Evolutionary conservation across 768 basidiomycete species (phyloP).

Genomic region (Trametes elegans): DNA sequence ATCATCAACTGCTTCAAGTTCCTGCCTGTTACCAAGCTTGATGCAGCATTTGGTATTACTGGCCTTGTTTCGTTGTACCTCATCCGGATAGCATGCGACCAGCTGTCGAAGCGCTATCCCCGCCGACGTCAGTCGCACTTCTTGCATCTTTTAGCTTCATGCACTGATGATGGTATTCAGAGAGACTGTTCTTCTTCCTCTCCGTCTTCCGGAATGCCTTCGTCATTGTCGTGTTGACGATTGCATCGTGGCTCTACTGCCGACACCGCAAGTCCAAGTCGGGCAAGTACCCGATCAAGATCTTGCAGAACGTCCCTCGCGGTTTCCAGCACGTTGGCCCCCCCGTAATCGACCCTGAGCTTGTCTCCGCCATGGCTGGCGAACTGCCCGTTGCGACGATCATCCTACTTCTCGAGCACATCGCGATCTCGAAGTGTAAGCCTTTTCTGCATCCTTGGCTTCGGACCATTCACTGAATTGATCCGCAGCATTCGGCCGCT

Average conservation of each 20-base stretch:
- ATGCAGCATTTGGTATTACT: slow-evolving; percentile 88
- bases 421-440: slow-evolving; percentile 92
- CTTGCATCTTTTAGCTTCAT: no score
- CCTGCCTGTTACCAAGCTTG: slow-evolving; percentile 63
- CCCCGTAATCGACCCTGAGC: slow-evolving; percentile 43
- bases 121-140: slow-evolving; percentile 44
- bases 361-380: slow-evolving; percentile 67
- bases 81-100: slow-evolving; percentile 59
- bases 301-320: slow-evolving; percentile 79
- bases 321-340: slow-evolving; percentile 67
- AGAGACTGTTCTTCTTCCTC: slow-evolving; percentile 73
- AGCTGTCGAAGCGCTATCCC: slow-evolving; percentile 57
- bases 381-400: slow-evolving; percentile 85
- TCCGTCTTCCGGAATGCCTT: slow-evolving; percentile 81
- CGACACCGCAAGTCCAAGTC: slow-evolving; percentile 53
- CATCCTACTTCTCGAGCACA: slow-evolving; percentile 91
- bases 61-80: slow-evolving; percentile 69
- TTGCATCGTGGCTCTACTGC: slow-evolving; percentile 85
- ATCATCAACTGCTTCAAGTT: slow-evolving; percentile 93
- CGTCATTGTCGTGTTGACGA: slow-evolving; percentile 82
- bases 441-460: background rate
- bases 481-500: slow-evolving; percentile 77
- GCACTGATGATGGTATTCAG: no score
- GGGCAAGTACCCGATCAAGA: slow-evolving; percentile 80
- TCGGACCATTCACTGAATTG: background rate